A percentile compares a stretch with the other conserved stretches of the same genome.
Evolutionary conservation across 23 red algal genomes (phyloP).

Genomic region (Chondrus crispus): DNA sequence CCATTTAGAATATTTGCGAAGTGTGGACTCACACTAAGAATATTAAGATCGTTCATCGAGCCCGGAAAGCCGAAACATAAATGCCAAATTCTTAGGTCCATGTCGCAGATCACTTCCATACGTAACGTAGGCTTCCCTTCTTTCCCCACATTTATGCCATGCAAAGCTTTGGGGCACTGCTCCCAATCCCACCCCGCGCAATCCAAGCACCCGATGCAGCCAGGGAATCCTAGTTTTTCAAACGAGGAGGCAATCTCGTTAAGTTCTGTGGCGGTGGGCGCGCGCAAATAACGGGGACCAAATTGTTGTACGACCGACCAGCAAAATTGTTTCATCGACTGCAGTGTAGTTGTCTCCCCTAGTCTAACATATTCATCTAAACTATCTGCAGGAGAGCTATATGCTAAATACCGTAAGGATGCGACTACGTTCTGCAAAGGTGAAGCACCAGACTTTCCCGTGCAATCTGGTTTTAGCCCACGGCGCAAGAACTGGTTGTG

Average conservation of each 20-base stretch:
- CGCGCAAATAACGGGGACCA: neutral
- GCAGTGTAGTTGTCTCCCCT: neutral
- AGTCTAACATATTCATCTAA: neutral
- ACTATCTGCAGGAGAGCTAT: neutral
- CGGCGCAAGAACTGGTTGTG: neutral
- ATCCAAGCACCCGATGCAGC: slow-evolving; percentile 13
- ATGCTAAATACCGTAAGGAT: neutral
- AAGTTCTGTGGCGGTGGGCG: neutral
- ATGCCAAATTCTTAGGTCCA: neutral
- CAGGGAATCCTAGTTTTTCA: neutral
- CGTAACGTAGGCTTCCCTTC: neutral
- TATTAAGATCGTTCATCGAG: neutral
- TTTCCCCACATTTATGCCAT: slow-evolving; percentile 7
- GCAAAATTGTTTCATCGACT: neutral
- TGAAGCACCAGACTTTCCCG: neutral
- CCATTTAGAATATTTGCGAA: neutral
- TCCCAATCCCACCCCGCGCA: slow-evolving; percentile 18
- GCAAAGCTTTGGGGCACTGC: neutral
- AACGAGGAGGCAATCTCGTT: neutral
- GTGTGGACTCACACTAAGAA: neutral
- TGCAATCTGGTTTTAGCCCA: neutral
- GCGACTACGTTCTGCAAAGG: neutral
- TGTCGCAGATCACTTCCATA: neutral
- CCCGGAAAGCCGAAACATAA: neutral
- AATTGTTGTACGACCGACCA: neutral